These are phyloP conservation scores for Amauroascus verrucosus DNA, from an alignment of 2,329 filamentous ascomycete species.

Conservation along the genomic window DNA sequence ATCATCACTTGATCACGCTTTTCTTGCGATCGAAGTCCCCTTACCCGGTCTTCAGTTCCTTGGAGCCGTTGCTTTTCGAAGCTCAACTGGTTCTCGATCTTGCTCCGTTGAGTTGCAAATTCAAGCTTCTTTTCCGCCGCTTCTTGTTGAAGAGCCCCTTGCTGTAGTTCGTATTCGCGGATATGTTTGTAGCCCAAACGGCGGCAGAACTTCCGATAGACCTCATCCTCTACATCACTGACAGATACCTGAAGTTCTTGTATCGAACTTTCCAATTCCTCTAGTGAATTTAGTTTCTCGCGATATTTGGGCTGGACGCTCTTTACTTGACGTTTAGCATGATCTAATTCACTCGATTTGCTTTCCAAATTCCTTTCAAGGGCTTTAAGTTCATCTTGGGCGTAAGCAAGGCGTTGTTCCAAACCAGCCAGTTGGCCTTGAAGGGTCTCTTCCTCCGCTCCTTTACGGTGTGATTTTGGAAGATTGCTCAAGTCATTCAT, in stretches of 20 bases:
- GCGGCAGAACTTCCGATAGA: slow-evolving; percentile 78
- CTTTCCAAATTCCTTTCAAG: slow-evolving; percentile 74
- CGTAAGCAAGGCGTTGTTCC: slow-evolving; percentile 62
- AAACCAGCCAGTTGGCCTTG: slow-evolving; percentile 70
- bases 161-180: slow-evolving; percentile 84
- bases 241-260: slow-evolving; percentile 54
- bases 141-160: slow-evolving; percentile 85
- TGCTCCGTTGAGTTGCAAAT: slow-evolving; percentile 67
- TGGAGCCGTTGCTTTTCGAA: slow-evolving; percentile 63
- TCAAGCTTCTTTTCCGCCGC: slow-evolving; percentile 75
- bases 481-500: slow-evolving; percentile 68
- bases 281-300: slow-evolving; percentile 59
- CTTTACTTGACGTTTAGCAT: slow-evolving; percentile 60
- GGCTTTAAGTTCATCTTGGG: slow-evolving; percentile 64
- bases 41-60: slow-evolving; percentile 58
- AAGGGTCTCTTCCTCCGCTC: slow-evolving; percentile 67
- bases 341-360: slow-evolving; percentile 70
- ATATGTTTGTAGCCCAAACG: slow-evolving; percentile 81
- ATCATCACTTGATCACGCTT: slow-evolving; percentile 60
- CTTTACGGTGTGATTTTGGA: slow-evolving; percentile 65
- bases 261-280: slow-evolving; percentile 50
- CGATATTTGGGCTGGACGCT: slow-evolving; percentile 69
- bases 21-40: slow-evolving; percentile 55
- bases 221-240: slow-evolving; percentile 71
- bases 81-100: slow-evolving; percentile 50